Base-by-base conservation (phyloP, 371 early-diverging fungal genomes). In the Batrachochytrium dendrobatidis region DNA sequence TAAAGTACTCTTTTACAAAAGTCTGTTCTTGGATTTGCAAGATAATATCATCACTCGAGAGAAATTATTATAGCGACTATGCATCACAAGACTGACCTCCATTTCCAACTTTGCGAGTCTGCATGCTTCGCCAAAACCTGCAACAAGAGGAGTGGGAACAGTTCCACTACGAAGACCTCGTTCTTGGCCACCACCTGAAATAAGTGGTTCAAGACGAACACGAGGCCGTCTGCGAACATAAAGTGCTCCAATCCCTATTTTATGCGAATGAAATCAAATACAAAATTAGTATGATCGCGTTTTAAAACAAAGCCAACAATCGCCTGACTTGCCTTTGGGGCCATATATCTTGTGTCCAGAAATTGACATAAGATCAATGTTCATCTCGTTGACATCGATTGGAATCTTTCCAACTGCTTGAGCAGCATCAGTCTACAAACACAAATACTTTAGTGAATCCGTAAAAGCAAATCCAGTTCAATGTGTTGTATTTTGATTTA, bases 301-400 rank as follows among this genome's bases (percentile, higher is more conserved):
- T n/a, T n/a, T n/a, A n/a, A n/a, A n/a, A n/a, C n/a, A n/a, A 53
- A 53, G 24, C 35, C 22, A 0, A 53, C 7, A 53, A 91, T 74
- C n/a, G n/a, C n/a, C n/a, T n/a, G n/a, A n/a, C n/a, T n/a, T n/a
- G 46, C 99, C 99, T 76, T 99, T 99, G 39, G 99, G 99, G 17
- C 99, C 99, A 65, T 99, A 99, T 34, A 99, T 70, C 74, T 99
- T 99, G 75, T 99, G 99, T 17, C 99, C 99, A 24, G 93, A 93
- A 46, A 99, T 93, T 63, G 93, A 92, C 86, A 99, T 79, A 57
- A 99, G 78, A 67, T 97, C 99, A 57, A 99, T 85, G 72, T 97
- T 94, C 91, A 92, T 89, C 34, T 83, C 83, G 60, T 92, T 90
- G 39, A 99, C 99, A 72, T 99, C 92, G 33, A 99, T 71, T 7